Conservation (phyloP, 169 alveolate species). For the Amoebophrya sp. region DNA sequence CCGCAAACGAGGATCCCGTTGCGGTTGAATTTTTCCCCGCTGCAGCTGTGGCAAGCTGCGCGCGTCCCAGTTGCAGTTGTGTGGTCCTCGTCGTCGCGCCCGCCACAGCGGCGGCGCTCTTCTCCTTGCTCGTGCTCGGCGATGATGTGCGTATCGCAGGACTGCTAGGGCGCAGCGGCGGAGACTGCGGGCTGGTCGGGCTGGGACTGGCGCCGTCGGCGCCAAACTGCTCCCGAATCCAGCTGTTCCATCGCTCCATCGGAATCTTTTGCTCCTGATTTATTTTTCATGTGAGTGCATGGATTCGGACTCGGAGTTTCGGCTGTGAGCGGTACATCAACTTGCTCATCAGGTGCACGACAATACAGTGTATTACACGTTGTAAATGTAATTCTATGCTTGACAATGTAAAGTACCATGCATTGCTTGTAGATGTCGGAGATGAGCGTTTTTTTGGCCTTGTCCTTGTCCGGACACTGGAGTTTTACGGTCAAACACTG, state of each 20-base stretch:
- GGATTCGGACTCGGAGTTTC: background rate
- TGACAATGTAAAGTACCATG: background rate
- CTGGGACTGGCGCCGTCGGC: background rate
- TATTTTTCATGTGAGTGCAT: background rate
- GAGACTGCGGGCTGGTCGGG: background rate
- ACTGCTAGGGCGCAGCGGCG: too few relatives aligned
- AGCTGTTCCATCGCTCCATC: background rate
- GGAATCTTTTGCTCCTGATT: background rate
- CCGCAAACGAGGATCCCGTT: background rate
- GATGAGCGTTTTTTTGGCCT: background rate
- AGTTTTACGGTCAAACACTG: background rate
- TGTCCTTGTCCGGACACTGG: background rate
- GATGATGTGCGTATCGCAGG: too few relatives aligned
- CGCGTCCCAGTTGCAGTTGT: too few relatives aligned
- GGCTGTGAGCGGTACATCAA: background rate
- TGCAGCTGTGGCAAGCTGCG: too few relatives aligned
- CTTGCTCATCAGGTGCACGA: background rate
- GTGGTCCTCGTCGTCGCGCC: too few relatives aligned
- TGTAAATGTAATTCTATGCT: background rate
- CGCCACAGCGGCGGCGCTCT: too few relatives aligned
- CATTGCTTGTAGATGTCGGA: background rate
- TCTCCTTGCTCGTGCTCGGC: too few relatives aligned
- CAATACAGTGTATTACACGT: background rate
- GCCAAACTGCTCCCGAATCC: background rate
- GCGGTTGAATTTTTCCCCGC: too few relatives aligned